Conservation (phyloP, 331 rosid genomes). For the Quercus tomentella region DNA sequence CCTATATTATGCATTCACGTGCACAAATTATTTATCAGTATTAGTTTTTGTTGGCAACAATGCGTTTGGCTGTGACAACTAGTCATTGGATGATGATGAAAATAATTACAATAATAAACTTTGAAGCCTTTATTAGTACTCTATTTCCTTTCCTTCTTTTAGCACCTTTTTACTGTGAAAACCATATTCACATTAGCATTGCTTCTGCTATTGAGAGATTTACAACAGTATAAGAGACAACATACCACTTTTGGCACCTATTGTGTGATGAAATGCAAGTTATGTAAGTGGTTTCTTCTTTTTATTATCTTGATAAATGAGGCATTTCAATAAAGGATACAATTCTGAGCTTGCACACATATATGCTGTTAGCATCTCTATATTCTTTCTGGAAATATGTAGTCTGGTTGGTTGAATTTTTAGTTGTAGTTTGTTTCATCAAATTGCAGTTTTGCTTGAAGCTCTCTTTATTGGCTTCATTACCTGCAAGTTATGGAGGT, state of each 20-base stretch:
- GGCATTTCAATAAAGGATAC: background rate
- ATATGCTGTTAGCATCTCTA: background rate
- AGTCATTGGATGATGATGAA: background rate
- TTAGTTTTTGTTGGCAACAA: background rate
- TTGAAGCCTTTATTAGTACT: background rate
- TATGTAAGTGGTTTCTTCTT: background rate
- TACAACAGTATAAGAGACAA: background rate
- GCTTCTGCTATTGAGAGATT: background rate
- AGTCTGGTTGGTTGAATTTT: slow-evolving; percentile 17
- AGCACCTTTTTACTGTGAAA: background rate
- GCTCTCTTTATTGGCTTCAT: slow-evolving; percentile 74
- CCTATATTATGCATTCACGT: background rate
- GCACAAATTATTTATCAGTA: too few species aligned
- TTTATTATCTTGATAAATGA: background rate
- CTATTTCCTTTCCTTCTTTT: background rate
- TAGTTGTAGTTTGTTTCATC: background rate
- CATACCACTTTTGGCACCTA: background rate
- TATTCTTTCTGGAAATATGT: background rate
- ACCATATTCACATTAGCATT: background rate
- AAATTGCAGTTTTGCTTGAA: slow-evolving; percentile 80
- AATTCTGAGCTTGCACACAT: background rate
- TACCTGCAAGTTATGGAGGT: slow-evolving; percentile 71
- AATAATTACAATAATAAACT: background rate
- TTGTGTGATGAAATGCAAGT: background rate
- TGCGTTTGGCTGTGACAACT: background rate